A percentile compares a stretch with the other conserved stretches of the same genome.
These are phyloP conservation scores for Claviceps citrina DNA, from an alignment of 2,329 filamentous ascomycete species.

Conservation along the genomic window DNA sequence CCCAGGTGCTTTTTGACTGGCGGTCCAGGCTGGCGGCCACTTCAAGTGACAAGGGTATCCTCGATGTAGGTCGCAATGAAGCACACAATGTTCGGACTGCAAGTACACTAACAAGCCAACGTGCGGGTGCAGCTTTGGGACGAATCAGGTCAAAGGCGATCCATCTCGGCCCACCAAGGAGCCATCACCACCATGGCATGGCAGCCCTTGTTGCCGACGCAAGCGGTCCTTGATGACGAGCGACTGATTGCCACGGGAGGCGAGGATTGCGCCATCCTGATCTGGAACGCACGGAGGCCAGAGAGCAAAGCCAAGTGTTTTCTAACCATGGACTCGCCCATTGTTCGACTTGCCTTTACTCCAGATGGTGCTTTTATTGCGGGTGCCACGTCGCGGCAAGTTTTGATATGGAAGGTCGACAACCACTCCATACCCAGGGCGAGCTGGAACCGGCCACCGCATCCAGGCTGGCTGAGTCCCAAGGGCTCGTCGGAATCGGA, in stretches of 20 bases:
- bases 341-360: constrained; percentile 45
- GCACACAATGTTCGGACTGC: too few relatives aligned
- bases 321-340: constrained; percentile 43
- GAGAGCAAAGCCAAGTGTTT: constrained; percentile 42
- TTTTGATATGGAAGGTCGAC: constrained; percentile 51
- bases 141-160: constrained; percentile 34
- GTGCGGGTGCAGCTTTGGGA: constrained; percentile 43
- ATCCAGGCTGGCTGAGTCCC: constrained; percentile 44
- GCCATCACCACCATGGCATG: constrained; percentile 43
- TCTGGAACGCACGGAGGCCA: constrained; percentile 43
- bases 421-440: constrained; percentile 43
- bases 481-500: constrained; percentile 36
- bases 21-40: constrained; percentile 40
- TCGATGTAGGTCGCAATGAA: constrained; percentile 43
- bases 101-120: too few relatives aligned
- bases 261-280: constrained; percentile 45
- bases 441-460: constrained; percentile 40
- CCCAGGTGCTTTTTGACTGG: constrained; percentile 41
- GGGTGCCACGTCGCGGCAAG: constrained; percentile 40
- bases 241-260: constrained; percentile 45
- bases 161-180: constrained; percentile 44
- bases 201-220: constrained; percentile 35
- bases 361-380: constrained; percentile 49
- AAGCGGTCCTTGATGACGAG: constrained; percentile 28
- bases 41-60: constrained; percentile 41